Evolutionary conservation across 2,329 filamentous ascomycete genomes (phyloP), one percentile per base, ranked within the genome.

Genomic region (Botryotinia calthae): DNA sequence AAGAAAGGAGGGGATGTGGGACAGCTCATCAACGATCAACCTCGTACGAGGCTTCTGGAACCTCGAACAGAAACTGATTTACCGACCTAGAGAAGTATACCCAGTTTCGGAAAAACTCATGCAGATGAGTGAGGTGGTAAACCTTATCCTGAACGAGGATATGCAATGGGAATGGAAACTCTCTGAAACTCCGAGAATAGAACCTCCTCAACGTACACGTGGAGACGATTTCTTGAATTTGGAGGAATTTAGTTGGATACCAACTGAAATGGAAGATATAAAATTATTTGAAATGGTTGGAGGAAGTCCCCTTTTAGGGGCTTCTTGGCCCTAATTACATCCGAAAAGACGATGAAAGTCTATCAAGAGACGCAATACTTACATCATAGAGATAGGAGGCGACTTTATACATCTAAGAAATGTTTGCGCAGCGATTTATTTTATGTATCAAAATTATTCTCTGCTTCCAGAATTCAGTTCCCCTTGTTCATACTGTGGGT

Each of bases 1-100:
- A 20, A 67, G 79, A 34, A 76, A 76, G 40, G 79, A 81, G 65
- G 79, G 79, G 18, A 80, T 80, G 79, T 81, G 79, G 79, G 79
- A 81, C 67, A 77, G 76, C 62, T 42, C 65, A 10, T 73, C 73
- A 1, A 74, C 74, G 0, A 72, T 73, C 2, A 73, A 70, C 44
- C 73, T 80, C 37, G 71, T 80, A 12, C 66, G 66, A 54, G 69
- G 77, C n/a, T 78, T 75, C 62, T 79, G 77, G 77, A 66, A 70
- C 4, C 75, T 79, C 2, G 77, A 80, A 48, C 48, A 61, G 9
- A 40, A 72, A 67, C 31, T 67, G 6, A 42, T 42, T 25, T 28
- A 42, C 25, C 64, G 10, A 16, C 64, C 64, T 22, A 42, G 5
- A 56, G 64, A 31, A 48, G 20, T 14, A 22, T 63, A 22, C 5